Base-by-base conservation (phyloP, 805 yeast species). In the Starmerella khaoyaiensis region DNA sequence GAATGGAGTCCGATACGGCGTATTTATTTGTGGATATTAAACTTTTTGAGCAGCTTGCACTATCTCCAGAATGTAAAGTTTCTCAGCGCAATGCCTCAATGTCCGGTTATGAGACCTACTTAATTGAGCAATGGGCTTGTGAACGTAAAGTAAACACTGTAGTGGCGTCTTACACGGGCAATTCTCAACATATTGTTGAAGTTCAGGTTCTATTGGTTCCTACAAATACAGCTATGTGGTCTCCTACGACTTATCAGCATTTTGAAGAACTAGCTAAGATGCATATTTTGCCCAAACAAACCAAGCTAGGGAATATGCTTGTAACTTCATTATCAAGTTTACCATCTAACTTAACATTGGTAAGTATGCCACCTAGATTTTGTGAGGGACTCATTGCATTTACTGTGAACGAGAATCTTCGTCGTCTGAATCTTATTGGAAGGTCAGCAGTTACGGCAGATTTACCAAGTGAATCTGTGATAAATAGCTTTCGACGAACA, bases 101-200 rank as follows among this genome's bases (percentile, higher is more conserved):
- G 18, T 50, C 63, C 1, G 97, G 98, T 1, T 83, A 79, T 54
- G 97, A 90, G 57, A 70, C 80, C 12, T 90, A 90, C 55, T 65
- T 90, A 26, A 94, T 87, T 9, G 97, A 90, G 56, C 96, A 87
- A 57, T 90, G 98, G 98, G 77, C 80, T 3, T 67, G 78, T 23
- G 76, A 75, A 41, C 64, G 97, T 31, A 64, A 69, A 28, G 61
- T 73, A 10, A 74, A 80, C 19, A 67, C 78, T 1, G 66, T 79
- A 4, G 76, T 87, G 14, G 73, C 90, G 1, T 72, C 87, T 0
- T 90, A 71, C 56, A 87, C 97, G 0, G 98, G 98, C 3, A 80
- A 83, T 52, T 53, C 71, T 4, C 63, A 64, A n/a, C 80, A 83
- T 47, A 59, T 60, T 21, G 68, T 83, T 0, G 57, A 63, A 15